phyloP scores from a whole-genome alignment of 805 yeast genomes.

The Blastobotrys peoriensis region DNA sequence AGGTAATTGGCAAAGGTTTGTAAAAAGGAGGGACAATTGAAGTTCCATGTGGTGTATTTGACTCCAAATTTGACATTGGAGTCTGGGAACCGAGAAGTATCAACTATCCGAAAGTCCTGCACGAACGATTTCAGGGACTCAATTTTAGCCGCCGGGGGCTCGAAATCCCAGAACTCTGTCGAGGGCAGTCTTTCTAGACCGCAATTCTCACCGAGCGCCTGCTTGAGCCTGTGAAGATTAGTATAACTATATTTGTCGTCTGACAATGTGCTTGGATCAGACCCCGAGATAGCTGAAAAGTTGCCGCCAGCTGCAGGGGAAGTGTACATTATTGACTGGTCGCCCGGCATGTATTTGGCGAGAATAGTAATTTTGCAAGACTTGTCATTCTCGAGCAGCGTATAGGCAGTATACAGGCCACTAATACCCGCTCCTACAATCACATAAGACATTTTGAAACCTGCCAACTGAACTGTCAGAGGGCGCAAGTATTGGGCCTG shows the following conservation, averaged over 20 bases:
- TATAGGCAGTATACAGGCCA: slow-evolving; percentile 57
- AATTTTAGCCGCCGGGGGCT: slow-evolving; percentile 43
- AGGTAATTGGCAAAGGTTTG: slow-evolving; percentile 42
- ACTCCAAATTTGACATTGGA: slow-evolving; percentile 57
- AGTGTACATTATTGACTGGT: slow-evolving; percentile 64
- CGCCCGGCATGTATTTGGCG: slow-evolving; percentile 73
- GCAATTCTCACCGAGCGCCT: slow-evolving; percentile 44
- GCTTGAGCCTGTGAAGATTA: slow-evolving; percentile 39
- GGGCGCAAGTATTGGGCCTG: too few relatives aligned
- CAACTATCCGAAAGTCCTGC: slow-evolving; percentile 39
- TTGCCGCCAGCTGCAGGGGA: slow-evolving; percentile 79
- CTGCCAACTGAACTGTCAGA: too few relatives aligned
- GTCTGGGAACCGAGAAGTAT: slow-evolving; percentile 37
- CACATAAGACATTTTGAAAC: too few relatives aligned
- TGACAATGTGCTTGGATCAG: slow-evolving; percentile 43
- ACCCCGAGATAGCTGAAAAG: slow-evolving; percentile 55
- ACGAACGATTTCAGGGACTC: slow-evolving; percentile 44
- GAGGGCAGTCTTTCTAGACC: slow-evolving; percentile 54
- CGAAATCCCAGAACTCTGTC: slow-evolving; percentile 53
- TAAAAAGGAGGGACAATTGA: slow-evolving; percentile 64
- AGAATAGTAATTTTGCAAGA: slow-evolving; percentile 55
- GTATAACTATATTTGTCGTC: slow-evolving; percentile 55
- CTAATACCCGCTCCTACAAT: slow-evolving; percentile 52
- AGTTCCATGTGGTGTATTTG: slow-evolving; percentile 56
- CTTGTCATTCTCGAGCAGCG: slow-evolving; percentile 39